phyloP scores from a whole-genome alignment of 345 rosid genomes.

The Citrus inodora region DNA sequence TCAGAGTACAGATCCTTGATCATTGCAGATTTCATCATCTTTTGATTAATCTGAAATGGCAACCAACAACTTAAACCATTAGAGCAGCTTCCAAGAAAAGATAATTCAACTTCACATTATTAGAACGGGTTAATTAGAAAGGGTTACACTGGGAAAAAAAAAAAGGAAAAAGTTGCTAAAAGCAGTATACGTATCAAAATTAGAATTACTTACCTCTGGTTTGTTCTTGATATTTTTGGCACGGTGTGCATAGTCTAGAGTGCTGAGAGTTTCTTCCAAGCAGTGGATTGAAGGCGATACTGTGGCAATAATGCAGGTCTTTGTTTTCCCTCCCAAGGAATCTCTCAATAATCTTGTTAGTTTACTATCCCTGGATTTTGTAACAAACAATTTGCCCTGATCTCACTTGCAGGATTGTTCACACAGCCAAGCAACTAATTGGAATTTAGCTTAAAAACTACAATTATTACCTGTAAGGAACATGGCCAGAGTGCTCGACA shows the following conservation, averaged over 20 bases:
- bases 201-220: constrained; percentile 68
- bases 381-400: constrained; percentile 16
- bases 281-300: constrained; percentile 88
- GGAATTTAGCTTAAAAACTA: not conserved
- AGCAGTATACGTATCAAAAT: not conserved
- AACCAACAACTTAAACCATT: constrained; percentile 12
- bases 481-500: constrained; percentile 98
- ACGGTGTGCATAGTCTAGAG: constrained; percentile 96
- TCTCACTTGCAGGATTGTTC: constrained; percentile 3
- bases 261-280: constrained; percentile 97
- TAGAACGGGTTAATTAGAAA: not conserved
- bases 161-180: constrained; percentile 3
- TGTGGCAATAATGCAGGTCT: constrained; percentile 98
- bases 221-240: constrained; percentile 99
- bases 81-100: constrained; percentile 9
- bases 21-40: constrained; percentile 99
- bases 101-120: constrained; percentile 11
- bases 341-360: constrained; percentile 94
- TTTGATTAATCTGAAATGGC: constrained; percentile 79
- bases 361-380: constrained; percentile 82
- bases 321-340: constrained; percentile 97
- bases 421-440: constrained; percentile 2
- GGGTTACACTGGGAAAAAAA: not conserved
- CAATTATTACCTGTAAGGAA: constrained; percentile 73
- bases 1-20: constrained; percentile 97